Evolutionary conservation across 2,329 filamentous ascomycete species (phyloP), one percentile per base, ranked within the genome.

Genomic region (Botrytis sinoallii): DNA sequence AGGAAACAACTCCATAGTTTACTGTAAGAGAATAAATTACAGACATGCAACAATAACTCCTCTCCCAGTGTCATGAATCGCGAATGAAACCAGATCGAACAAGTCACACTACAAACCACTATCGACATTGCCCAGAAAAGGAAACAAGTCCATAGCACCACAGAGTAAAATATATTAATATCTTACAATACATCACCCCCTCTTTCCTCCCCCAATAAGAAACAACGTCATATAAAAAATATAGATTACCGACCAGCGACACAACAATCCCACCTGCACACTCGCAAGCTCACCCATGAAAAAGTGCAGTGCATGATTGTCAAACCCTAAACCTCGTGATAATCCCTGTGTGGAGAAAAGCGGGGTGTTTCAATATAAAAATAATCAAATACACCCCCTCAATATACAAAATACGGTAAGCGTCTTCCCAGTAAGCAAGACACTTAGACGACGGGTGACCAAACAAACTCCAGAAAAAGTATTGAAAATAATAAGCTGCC

Each of bases 391-490:
- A n/a, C 42, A 22, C 16, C 44, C 65, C 46, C 35, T 68, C 65
- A 55, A 68, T 68, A 55, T 67, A 67, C 38, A 67, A 29, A 35
- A 55, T 67, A 40, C 46, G 65, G 65, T 67, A 32, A 65, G 61
- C 61, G 4, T 55, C 46, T 52, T 55, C 46, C 46, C 16, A 67
- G 64, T 22, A 57, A 68, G 10, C 52, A 46, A 48, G 25, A 66
- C 25, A 46, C 8, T 32, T 66, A 66, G 29, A 66, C 44, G 20
- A 48, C 44, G 18, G 22, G 16, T 46, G 38, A 55, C 65, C 65
- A 40, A 67, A 40, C 16, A 29, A 55, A 40, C 2, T 3, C 12
- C 3, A 25, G 16, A 14, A 29, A 22, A 35, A 29, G 16, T 68
- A 57, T 57, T 29, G 5, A 68, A 42, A 68, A 35, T 38, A 52